These are phyloP conservation scores for Hericium erinaceus DNA, from an alignment of 768 basidiomycete species.

Conservation along the genomic window DNA sequence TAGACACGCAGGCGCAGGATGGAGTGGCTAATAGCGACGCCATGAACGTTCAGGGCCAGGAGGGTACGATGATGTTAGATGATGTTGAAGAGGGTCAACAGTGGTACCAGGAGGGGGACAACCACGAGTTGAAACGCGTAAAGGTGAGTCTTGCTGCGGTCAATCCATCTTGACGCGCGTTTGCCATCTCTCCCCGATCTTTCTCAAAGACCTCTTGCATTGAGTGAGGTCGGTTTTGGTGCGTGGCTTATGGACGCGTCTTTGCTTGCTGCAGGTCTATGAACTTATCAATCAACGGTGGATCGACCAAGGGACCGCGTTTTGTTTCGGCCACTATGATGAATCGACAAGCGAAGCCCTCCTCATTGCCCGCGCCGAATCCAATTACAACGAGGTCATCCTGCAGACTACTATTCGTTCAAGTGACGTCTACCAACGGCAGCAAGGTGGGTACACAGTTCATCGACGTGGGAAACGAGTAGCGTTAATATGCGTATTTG, in stretches of 20 bases:
- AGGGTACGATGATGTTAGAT: slow-evolving; percentile 28
- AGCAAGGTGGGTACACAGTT: slow-evolving; percentile 49
- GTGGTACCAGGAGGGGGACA: slow-evolving; percentile 53
- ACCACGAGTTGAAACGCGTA: slow-evolving; percentile 75
- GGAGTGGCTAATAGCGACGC: slow-evolving; percentile 12
- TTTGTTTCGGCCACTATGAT: slow-evolving; percentile 85
- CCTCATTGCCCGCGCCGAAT: slow-evolving; percentile 77
- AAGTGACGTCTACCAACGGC: slow-evolving; percentile 79
- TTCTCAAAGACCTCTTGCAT: not conserved
- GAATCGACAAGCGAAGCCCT: slow-evolving; percentile 69
- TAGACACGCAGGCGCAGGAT: slow-evolving; percentile 9
- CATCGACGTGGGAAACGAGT: slow-evolving; percentile 2
- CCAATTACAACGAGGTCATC: slow-evolving; percentile 61
- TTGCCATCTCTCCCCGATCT: slow-evolving; percentile 15
- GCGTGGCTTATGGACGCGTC: not conserved
- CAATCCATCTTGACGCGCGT: slow-evolving; percentile 9
- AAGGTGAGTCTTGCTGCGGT: slow-evolving; percentile 41
- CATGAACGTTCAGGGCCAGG: slow-evolving; percentile 38
- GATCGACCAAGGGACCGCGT: slow-evolving; percentile 95
- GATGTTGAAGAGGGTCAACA: slow-evolving; percentile 45
- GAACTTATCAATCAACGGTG: slow-evolving; percentile 85
- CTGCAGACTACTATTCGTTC: slow-evolving; percentile 74
- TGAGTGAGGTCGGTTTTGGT: not conserved
- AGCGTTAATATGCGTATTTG: slow-evolving; percentile 2
- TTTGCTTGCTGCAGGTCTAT: slow-evolving; percentile 59